Base-by-base conservation (phyloP, 768 basidiomycete species). In the Psilocybe azurescens region DNA sequence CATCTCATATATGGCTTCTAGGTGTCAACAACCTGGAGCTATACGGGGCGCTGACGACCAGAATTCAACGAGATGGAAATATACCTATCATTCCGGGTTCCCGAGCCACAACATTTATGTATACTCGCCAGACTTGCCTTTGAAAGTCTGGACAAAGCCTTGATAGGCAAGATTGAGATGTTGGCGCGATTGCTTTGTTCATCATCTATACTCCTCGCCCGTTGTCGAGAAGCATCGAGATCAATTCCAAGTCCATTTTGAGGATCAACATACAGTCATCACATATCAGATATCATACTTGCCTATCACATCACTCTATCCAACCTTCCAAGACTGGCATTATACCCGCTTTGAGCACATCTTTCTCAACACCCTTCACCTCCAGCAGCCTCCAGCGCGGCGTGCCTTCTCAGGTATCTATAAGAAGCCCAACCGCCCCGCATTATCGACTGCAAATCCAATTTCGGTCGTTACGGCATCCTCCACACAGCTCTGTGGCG, bases 351-450 rank as follows among this genome's bases (percentile, higher is more conserved):
- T 46, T 60, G 52, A 48, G 41, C 52, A 29, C n/a, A 47, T 30
- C 51, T 60, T 54, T 53, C 52, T 60, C 59, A 54, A 60, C 41
- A 3, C 46, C 47, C 46, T 5, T 16, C 14, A 5, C 11, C 46
- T 5, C n/a, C 14, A 5, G 5, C 14, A 44, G 14, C n/a, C 41
- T 6, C 7, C 14, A 5, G 53, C 53, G 32, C 53, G 59, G 59
- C 53, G 59, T 60, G 59, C 53, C 53, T 53, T 54, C 59, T 60
- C 41, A 60, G 46, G 18, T 53, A 52, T 52, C 53, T 54, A 60
- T 60, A 47, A 18, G 38, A 18, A 39, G 59, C 30, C 38, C 13
- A 8, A 52, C 24, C 41, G 14, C 41, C 41, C 11, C 14, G 41
- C 41, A 11, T 36, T 36, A 36, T 36, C n/a, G 8, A 44, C 14